Percentiles rank a stretch among this genome's conserved stretches.
Evolutionary conservation across 192 early-diverging fungal genomes (phyloP).

Genomic region (Linnemannia hyalina): DNA sequence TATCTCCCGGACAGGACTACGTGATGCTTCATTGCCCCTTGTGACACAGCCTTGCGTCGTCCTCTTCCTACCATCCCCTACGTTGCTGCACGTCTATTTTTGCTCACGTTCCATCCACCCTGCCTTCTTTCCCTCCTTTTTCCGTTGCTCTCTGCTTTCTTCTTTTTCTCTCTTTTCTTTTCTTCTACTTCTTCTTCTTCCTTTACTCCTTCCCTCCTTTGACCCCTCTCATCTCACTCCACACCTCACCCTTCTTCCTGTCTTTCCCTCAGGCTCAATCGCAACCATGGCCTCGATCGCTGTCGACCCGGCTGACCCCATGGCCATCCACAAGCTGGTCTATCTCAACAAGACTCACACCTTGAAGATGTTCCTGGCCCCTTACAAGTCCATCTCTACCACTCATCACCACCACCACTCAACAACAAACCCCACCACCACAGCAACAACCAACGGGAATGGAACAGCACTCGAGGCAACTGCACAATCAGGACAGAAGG

Average conservation of each 20-base stretch:
- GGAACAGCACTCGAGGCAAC: neutral
- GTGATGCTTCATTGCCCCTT: no score
- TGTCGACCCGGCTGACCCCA: slow-evolving; percentile 41
- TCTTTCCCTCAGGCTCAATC: neutral
- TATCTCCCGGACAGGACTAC: no score
- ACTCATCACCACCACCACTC: neutral
- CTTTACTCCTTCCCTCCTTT: neutral
- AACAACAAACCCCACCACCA: neutral
- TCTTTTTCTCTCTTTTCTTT: neutral
- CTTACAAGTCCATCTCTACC: slow-evolving; percentile 26
- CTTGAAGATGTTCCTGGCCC: slow-evolving; percentile 45
- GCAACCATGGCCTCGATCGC: slow-evolving; percentile 19
- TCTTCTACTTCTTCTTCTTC: neutral
- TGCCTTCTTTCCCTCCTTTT: no score
- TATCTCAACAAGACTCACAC: slow-evolving; percentile 47
- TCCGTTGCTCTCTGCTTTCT: no score
- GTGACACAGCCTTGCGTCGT: no score
- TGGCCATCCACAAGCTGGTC: slow-evolving; percentile 47
- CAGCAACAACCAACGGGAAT: neutral
- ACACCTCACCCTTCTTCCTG: neutral
- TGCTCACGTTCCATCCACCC: no score
- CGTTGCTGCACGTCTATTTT: no score
- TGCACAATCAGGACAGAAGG: neutral
- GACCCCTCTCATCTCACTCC: no score
- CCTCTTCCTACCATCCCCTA: no score